Base-by-base conservation (phyloP, 805 yeast species). In the Yarrowia yakushimensis region DNA sequence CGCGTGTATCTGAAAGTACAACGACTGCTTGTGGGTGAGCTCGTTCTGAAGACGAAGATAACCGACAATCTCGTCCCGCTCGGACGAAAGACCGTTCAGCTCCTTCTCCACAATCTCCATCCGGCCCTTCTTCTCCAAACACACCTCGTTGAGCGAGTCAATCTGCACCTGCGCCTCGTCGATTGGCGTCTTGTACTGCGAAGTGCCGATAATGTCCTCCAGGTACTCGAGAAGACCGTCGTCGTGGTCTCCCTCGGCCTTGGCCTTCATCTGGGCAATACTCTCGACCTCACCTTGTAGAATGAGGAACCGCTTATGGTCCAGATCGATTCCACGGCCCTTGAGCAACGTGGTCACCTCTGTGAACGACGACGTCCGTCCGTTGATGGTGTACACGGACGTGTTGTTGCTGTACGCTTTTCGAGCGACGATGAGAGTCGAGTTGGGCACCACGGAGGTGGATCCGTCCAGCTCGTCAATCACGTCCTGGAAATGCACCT, bases 281-380 rank as follows among this genome's bases (percentile, higher is more conserved):
- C 92, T 87, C 76, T 94, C 99, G 43, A 94, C 99, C 72, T 94
- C 99, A 72, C 99, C 99, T 75, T 94, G 99, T 46, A 94, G 77
- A 71, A 94, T 96, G 68, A 94, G 79, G 69, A 94, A 94, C 68
- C 99, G 80, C 71, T 94, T 94, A 74, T 94, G 99, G 67, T 92
- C 96, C 65, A 94, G 79, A 73, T 94, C 99, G 64, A 94, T 88
- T 5, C 98, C 99, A 71, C 90, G 85, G 17, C 81, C 85, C 67
- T 85, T 85, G 55, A 94, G 78, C 33, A 89, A 76, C 0, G 77
- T 76, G 0, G 97, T 89, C 0, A 94, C 97, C 68, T 86, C 88
- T 0, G 88, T 82, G 70, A 88, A 94, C 31, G 80, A 81, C 69
- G 96, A 87, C 30, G 82, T 81, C 60, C 77, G 82, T 2, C 83